phyloP scores from a whole-genome alignment of 345 rosid species.

The Acer saccharum region DNA sequence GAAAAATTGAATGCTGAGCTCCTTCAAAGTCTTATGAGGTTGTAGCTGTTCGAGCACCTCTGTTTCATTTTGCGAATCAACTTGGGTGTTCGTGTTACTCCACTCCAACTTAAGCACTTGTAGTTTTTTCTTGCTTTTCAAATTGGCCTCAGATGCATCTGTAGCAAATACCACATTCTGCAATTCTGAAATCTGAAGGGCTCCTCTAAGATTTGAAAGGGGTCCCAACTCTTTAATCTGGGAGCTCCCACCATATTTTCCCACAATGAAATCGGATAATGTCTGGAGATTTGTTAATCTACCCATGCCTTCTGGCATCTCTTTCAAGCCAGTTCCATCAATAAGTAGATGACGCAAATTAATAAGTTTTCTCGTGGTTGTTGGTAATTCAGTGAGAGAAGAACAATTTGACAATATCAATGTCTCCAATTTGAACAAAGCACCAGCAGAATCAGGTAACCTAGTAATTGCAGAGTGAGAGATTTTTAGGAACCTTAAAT shows the following conservation, averaged over 20 bases:
- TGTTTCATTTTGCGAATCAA: background rate
- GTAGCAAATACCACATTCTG: constrained; percentile 20
- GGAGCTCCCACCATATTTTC: background rate
- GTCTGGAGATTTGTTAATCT: constrained; percentile 12
- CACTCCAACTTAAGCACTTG: constrained; percentile 19
- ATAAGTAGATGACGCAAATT: constrained; percentile 22
- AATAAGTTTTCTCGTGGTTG: background rate
- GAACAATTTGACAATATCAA: constrained; percentile 12
- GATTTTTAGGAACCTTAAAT: constrained; percentile 21
- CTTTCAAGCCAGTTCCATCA: too few relatives aligned
- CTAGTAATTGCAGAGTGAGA: constrained; percentile 12
- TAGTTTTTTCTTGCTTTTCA: constrained; percentile 20
- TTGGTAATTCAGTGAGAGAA: constrained; percentile 11
- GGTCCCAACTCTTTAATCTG: background rate
- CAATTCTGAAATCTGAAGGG: constrained; percentile 9
- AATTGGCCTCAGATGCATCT: constrained; percentile 21
- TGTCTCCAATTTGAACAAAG: constrained; percentile 19
- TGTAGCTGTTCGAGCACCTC: constrained; percentile 23
- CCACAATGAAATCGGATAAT: background rate
- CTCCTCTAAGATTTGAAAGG: constrained; percentile 16
- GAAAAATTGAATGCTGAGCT: constrained; percentile 24
- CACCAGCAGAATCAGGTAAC: constrained; percentile 23
- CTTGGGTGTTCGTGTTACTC: background rate
- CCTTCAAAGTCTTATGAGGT: constrained; percentile 21
- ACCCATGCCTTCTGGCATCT: too few relatives aligned